Evolutionary conservation across 768 basidiomycete species (phyloP).

Genomic region (Termitomyces sp.): DNA sequence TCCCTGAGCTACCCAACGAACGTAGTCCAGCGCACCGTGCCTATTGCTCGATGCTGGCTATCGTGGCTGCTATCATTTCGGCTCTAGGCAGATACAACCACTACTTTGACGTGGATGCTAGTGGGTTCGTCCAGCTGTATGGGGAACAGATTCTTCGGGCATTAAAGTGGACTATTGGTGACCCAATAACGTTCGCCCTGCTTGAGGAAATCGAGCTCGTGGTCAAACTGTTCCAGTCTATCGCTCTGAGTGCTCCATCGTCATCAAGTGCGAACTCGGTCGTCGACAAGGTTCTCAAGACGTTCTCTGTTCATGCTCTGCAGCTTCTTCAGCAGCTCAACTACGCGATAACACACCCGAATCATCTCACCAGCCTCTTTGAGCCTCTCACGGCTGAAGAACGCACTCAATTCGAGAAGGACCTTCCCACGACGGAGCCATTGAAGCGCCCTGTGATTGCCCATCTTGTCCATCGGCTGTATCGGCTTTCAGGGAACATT

Average conservation of each 20-base stretch:
- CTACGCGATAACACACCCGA: slow-evolving; percentile 88
- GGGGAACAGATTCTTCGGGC: slow-evolving; percentile 76
- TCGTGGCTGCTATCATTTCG: slow-evolving; percentile 69
- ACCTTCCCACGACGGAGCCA: slow-evolving; percentile 56
- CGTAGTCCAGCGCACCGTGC: slow-evolving; percentile 76
- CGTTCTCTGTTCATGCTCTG: slow-evolving; percentile 66
- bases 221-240: slow-evolving; percentile 71
- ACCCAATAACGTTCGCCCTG: slow-evolving; percentile 69
- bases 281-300: slow-evolving; percentile 60
- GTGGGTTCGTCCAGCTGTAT: slow-evolving; percentile 82
- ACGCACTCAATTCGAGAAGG: slow-evolving; percentile 63
- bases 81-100: slow-evolving; percentile 63
- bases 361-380: slow-evolving; percentile 77
- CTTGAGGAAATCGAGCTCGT: slow-evolving; percentile 84
- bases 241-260: slow-evolving; percentile 55
- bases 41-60: slow-evolving; percentile 82
- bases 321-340: slow-evolving; percentile 83
- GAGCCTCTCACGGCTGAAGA: slow-evolving; percentile 81
- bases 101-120: slow-evolving; percentile 81
- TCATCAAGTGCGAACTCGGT: slow-evolving; percentile 44
- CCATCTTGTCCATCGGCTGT: slow-evolving; percentile 67
- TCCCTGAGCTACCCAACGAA: slow-evolving; percentile 70
- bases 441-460: slow-evolving; percentile 70
- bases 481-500: slow-evolving; percentile 67
- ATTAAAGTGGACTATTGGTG: slow-evolving; percentile 79